These are phyloP conservation scores for Aspergillus carlsbadensis DNA, from an alignment of 495 filamentous ascomycete species.

Conservation along the genomic window DNA sequence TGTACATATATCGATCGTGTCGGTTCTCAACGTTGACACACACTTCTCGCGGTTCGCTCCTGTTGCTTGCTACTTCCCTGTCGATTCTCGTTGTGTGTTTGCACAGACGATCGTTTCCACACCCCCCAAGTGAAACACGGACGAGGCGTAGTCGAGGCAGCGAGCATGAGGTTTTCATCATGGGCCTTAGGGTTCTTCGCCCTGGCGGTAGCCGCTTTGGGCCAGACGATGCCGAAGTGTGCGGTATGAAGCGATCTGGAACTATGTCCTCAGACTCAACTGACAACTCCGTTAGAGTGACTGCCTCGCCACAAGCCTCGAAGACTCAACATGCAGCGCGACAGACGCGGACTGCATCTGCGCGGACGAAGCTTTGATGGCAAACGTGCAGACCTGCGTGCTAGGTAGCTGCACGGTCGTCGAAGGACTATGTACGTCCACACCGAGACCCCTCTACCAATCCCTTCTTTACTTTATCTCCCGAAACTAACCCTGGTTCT, in stretches of 20 bases:
- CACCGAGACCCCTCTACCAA: too few species aligned
- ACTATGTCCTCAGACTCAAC: not conserved
- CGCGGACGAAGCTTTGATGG: not conserved
- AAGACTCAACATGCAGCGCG: not conserved
- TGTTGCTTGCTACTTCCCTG: too few species aligned
- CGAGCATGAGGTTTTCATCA: not conserved
- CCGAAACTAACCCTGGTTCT: too few species aligned
- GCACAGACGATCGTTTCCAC: too few species aligned
- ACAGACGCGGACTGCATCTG: not conserved
- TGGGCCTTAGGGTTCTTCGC: not conserved
- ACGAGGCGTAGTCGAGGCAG: not conserved
- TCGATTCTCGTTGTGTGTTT: too few species aligned
- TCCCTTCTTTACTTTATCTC: too few species aligned
- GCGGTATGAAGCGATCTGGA: not conserved
- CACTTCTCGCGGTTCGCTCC: too few species aligned
- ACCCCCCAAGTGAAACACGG: not conserved
- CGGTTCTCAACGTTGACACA: not conserved
- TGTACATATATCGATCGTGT: too few species aligned
- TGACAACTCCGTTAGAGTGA: not conserved
- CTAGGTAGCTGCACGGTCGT: not conserved
- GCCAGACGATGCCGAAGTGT: not conserved
- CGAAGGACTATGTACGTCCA: not conserved
- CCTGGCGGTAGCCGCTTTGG: not conserved
- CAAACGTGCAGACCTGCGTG: not conserved
- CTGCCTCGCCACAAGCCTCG: not conserved